Conservation (phyloP, 108 stramenopile genomes). For the Chaetoceros muelleri region DNA sequence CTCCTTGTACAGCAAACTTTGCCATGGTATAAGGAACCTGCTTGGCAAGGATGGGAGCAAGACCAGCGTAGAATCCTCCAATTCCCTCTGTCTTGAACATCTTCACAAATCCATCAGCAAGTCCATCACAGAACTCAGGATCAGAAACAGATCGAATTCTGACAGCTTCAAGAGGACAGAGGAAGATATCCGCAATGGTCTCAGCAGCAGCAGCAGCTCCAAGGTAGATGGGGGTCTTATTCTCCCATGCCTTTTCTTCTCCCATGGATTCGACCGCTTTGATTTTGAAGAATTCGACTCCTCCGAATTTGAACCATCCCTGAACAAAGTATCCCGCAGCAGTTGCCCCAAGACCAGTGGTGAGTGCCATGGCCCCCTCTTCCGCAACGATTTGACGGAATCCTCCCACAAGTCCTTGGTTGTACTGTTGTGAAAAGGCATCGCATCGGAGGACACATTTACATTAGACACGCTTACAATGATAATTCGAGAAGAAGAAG, state of each 20-base stretch:
- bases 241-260: slow-evolving; percentile 89
- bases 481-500: too few relatives aligned
- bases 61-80: slow-evolving; percentile 93
- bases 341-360: slow-evolving; percentile 95
- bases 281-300: slow-evolving; percentile 96
- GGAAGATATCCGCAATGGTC: slow-evolving; percentile 94
- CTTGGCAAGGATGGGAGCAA: slow-evolving; percentile 93
- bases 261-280: slow-evolving; percentile 74
- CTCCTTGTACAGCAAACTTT: slow-evolving; percentile 97
- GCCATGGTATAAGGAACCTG: slow-evolving; percentile 99
- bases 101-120: slow-evolving; percentile 81
- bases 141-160: slow-evolving; percentile 95
- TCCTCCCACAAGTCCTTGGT: slow-evolving; percentile 86
- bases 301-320: slow-evolving; percentile 99
- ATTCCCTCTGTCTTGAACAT: slow-evolving; percentile 80
- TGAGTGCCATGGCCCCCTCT: slow-evolving; percentile 91
- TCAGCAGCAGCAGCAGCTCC: slow-evolving; percentile 89
- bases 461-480: too few relatives aligned
- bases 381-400: slow-evolving; percentile 82
- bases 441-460: too few relatives aligned
- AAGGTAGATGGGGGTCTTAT: slow-evolving; percentile 91
- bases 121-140: slow-evolving; percentile 83
- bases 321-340: slow-evolving; percentile 95
- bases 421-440: slow-evolving; percentile 75
- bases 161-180: slow-evolving; percentile 97